These are phyloP conservation scores for Penicillium sp. DNA, from an alignment of 2,329 filamentous ascomycete genomes.

Conservation along the genomic window DNA sequence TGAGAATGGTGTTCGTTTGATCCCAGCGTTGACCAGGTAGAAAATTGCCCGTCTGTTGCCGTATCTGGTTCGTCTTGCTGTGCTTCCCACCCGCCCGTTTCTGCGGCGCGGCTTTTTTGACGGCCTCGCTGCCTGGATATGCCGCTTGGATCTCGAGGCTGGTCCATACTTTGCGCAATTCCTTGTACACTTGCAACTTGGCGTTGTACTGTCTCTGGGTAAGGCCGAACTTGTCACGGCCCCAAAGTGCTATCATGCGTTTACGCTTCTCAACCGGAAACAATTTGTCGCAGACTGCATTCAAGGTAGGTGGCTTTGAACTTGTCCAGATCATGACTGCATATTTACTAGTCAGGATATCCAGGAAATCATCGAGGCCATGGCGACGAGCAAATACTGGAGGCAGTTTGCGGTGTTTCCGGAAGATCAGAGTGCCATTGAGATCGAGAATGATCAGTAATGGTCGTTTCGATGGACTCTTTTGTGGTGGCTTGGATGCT, in stretches of 20 bases:
- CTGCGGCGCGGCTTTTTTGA: neutral
- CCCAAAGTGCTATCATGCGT: conserved; percentile 74
- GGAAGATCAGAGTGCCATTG: conserved; percentile 86
- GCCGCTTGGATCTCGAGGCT: conserved; percentile 50
- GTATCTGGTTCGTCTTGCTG: conserved; percentile 38
- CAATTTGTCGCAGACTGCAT: conserved; percentile 62
- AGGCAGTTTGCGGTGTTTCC: conserved; percentile 61
- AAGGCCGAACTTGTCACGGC: conserved; percentile 76
- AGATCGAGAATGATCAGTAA: conserved; percentile 88
- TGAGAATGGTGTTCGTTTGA: conserved; percentile 84
- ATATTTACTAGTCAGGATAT: conserved; percentile 76
- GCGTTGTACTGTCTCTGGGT: conserved; percentile 65
- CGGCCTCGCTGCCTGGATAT: conserved; percentile 42
- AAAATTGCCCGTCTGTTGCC: conserved; percentile 21
- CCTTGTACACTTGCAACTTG: conserved; percentile 89
- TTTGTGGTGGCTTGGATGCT: conserved; percentile 54
- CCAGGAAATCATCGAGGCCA: conserved; percentile 70
- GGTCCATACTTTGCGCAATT: conserved; percentile 74
- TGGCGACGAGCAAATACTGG: conserved; percentile 70
- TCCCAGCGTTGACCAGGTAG: conserved; percentile 68
- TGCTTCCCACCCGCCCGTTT: conserved; percentile 10
- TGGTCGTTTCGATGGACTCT: conserved; percentile 58
- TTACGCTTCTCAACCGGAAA: conserved; percentile 61
- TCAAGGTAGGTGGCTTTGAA: conserved; percentile 75
- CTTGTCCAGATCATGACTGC: conserved; percentile 91